Evolutionary conservation across 192 early-diverging fungal genomes (phyloP).

Genomic region (Mortierella antarctica): DNA sequence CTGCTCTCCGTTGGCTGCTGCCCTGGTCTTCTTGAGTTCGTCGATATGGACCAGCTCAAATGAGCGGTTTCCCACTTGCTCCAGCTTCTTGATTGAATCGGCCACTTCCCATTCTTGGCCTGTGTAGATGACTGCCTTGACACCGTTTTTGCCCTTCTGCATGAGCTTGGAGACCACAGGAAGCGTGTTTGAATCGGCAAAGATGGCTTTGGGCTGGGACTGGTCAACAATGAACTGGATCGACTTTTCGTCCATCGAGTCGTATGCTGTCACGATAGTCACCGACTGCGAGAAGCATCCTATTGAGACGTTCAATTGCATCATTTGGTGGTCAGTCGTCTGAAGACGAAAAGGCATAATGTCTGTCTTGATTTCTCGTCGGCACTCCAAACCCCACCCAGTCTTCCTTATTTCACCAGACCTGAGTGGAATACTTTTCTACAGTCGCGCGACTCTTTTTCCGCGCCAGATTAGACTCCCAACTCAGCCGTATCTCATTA

Average conservation of each 20-base stretch:
- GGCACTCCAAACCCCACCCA: neutral
- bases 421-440: too few species aligned
- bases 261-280: slow-evolving; percentile 88
- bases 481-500: too few species aligned
- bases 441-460: too few species aligned
- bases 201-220: slow-evolving; percentile 34
- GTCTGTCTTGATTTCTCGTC: neutral
- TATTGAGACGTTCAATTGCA: slow-evolving; percentile 3
- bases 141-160: slow-evolving; percentile 28
- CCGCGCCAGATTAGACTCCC: too few species aligned
- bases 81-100: slow-evolving; percentile 17
- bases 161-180: slow-evolving; percentile 45
- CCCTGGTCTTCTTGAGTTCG: slow-evolving; percentile 59
- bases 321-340: too few species aligned
- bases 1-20: neutral
- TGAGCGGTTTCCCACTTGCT: slow-evolving; percentile 11
- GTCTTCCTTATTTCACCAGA: neutral
- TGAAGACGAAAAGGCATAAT: neutral
- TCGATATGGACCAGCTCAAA: slow-evolving; percentile 61
- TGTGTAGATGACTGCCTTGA: slow-evolving; percentile 71
- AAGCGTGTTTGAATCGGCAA: slow-evolving; percentile 41
- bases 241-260: slow-evolving; percentile 86
- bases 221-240: slow-evolving; percentile 65
- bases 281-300: slow-evolving; percentile 74
- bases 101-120: slow-evolving; percentile 58